Percentiles rank a stretch among this genome's conserved stretches.
Evolutionary conservation across 164 flowering plant genomes (phyloP).

Genomic region (Protea cynaroides): DNA sequence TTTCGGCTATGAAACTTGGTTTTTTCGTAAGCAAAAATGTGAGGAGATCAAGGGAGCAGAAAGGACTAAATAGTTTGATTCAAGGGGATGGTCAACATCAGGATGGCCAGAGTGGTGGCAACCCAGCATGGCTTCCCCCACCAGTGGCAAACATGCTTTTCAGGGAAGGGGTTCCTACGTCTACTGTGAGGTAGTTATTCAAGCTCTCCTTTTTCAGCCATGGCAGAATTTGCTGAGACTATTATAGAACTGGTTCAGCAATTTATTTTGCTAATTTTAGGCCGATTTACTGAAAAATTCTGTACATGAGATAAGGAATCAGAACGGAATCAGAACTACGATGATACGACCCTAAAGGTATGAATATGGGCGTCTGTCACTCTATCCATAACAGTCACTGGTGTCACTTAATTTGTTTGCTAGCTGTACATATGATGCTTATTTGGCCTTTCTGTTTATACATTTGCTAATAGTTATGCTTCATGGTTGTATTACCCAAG

Average conservation of each 20-base stretch:
- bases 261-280: background rate
- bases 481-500: too few species aligned
- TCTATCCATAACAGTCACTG: too few species aligned
- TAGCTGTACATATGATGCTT: too few species aligned
- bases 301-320: background rate
- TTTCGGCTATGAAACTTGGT: constrained; percentile 75
- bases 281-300: background rate
- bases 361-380: too few species aligned
- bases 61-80: constrained; percentile 11
- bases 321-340: too few species aligned
- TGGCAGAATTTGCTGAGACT: background rate
- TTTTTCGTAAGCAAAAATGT: constrained; percentile 48
- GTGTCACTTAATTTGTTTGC: too few species aligned
- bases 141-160: constrained; percentile 57
- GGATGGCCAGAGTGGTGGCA: constrained; percentile 38
- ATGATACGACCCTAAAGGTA: too few species aligned
- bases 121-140: constrained; percentile 58
- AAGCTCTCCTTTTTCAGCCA: background rate
- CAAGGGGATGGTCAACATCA: constrained; percentile 27
- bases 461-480: too few species aligned
- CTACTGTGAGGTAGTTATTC: background rate
- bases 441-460: too few species aligned
- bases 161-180: constrained; percentile 20
- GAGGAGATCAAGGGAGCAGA: constrained; percentile 37
- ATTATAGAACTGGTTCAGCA: background rate